phyloP scores from a whole-genome alignment of 345 rosid genomes.

The Populus euphratica region DNA sequence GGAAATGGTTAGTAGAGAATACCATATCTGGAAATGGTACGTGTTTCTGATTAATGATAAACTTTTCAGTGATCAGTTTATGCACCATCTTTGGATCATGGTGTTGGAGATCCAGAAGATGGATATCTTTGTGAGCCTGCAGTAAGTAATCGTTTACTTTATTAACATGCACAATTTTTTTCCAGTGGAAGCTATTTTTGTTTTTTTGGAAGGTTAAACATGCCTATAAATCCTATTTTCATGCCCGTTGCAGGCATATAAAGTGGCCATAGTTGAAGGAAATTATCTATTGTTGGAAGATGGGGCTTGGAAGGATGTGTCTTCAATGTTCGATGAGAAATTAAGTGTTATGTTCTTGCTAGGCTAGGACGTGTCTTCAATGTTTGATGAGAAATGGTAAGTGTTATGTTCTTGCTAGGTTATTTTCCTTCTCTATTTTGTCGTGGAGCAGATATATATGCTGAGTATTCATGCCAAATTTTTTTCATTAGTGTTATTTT shows the following conservation, averaged over 20 bases:
- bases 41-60: slow-evolving; percentile 13
- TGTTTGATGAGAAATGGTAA: slow-evolving; percentile 79
- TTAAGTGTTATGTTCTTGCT: slow-evolving; percentile 34
- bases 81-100: slow-evolving; percentile 90
- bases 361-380: slow-evolving; percentile 44
- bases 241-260: slow-evolving; percentile 72
- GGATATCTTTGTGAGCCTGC: slow-evolving; percentile 76
- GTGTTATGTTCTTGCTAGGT: slow-evolving; percentile 8
- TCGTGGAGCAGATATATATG: neutral
- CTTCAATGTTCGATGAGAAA: slow-evolving; percentile 72
- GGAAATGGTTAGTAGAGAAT: neutral
- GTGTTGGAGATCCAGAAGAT: slow-evolving; percentile 88
- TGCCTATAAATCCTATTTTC: neutral
- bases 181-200: neutral
- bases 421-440: slow-evolving; percentile 1
- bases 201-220: neutral
- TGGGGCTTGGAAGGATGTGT: slow-evolving; percentile 76
- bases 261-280: slow-evolving; percentile 83
- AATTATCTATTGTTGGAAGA: slow-evolving; percentile 66
- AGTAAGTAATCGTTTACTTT: slow-evolving; percentile 55
- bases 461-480: neutral
- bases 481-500: neutral
- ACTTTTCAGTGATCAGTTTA: slow-evolving; percentile 67
- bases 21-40: neutral
- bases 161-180: neutral